Conservation (phyloP, 352 stramenopile genomes). For the Phytopythium delawarense region DNA sequence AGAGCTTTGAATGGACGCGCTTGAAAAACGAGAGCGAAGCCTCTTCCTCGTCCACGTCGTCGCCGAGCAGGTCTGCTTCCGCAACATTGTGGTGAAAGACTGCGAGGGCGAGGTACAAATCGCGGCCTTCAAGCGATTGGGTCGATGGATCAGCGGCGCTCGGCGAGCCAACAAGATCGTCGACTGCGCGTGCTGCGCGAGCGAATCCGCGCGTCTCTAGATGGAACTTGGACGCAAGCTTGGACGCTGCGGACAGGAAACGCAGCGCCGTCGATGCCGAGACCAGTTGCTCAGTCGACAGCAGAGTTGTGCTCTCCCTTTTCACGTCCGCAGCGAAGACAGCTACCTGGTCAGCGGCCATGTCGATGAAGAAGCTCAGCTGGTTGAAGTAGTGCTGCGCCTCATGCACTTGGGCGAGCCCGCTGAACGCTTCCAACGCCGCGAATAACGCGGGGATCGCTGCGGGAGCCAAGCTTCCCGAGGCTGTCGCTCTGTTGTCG, state of each 20-base stretch:
- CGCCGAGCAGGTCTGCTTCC: constrained; percentile 22
- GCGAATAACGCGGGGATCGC: constrained; percentile 36
- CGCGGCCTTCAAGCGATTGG: constrained; percentile 14
- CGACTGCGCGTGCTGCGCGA: constrained; percentile 28
- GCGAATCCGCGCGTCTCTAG: constrained; percentile 28
- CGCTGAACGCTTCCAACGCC: constrained; percentile 42
- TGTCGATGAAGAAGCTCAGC: constrained; percentile 42
- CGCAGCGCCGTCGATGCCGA: constrained; percentile 34
- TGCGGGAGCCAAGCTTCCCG: constrained; percentile 1
- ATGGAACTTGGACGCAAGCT: constrained; percentile 52
- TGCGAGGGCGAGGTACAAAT: constrained; percentile 28
- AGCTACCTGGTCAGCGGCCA: constrained; percentile 18
- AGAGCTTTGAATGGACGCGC: neutral
- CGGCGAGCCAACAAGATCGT: constrained; percentile 8
- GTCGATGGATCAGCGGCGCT: neutral
- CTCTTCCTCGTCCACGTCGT: constrained; percentile 59
- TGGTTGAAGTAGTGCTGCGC: constrained; percentile 65
- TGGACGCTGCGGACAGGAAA: constrained; percentile 36
- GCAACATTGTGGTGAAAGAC: constrained; percentile 29
- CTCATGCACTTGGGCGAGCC: constrained; percentile 38
- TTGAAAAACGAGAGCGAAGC: constrained; percentile 19
- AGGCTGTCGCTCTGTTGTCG: no score
- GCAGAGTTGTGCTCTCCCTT: neutral
- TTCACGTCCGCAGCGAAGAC: neutral
- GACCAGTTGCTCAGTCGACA: constrained; percentile 9